phyloP scores from a whole-genome alignment of 2,329 filamentous ascomycete genomes.

The Fusarium sp. region DNA sequence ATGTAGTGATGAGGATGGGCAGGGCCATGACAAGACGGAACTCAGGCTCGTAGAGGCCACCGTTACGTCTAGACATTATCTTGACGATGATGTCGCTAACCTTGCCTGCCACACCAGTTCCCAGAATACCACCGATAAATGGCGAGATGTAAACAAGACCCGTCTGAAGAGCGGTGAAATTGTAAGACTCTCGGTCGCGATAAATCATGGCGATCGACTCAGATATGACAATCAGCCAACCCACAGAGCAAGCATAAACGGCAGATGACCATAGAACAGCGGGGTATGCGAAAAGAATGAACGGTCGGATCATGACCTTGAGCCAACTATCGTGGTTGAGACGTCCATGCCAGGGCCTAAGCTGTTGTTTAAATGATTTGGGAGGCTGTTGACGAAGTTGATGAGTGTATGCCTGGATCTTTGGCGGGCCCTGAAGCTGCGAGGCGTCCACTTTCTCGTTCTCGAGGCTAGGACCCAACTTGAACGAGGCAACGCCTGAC shows the following conservation, averaged over 20 bases:
- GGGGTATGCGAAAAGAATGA: conserved; percentile 89
- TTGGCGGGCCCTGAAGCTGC: conserved; percentile 51
- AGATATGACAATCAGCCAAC: conserved; percentile 95
- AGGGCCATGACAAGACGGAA: conserved; percentile 90
- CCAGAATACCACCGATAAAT: conserved; percentile 87
- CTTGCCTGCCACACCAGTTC: conserved; percentile 91
- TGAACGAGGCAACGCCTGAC: conserved; percentile 44
- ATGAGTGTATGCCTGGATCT: conserved; percentile 73
- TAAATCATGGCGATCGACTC: conserved; percentile 88
- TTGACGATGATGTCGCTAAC: conserved; percentile 88
- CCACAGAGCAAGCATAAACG: conserved; percentile 88
- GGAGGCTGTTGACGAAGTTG: conserved; percentile 74
- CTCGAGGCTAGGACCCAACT: conserved; percentile 53
- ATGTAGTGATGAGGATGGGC: conserved; percentile 82
- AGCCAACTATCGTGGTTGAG: conserved; percentile 84
- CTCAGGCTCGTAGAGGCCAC: conserved; percentile 95
- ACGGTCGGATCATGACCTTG: conserved; percentile 81
- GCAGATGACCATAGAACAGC: conserved; percentile 88
- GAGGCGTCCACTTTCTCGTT: conserved; percentile 58
- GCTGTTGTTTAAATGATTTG: conserved; percentile 78
- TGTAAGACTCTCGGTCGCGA: conserved; percentile 75
- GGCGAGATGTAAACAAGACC: conserved; percentile 92
- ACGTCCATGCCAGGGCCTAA: conserved; percentile 82
- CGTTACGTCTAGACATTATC: conserved; percentile 84
- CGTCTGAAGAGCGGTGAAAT: conserved; percentile 83